Evolutionary conservation across 306 rosid species (phyloP).

Genomic region (Purshia tridentata): DNA sequence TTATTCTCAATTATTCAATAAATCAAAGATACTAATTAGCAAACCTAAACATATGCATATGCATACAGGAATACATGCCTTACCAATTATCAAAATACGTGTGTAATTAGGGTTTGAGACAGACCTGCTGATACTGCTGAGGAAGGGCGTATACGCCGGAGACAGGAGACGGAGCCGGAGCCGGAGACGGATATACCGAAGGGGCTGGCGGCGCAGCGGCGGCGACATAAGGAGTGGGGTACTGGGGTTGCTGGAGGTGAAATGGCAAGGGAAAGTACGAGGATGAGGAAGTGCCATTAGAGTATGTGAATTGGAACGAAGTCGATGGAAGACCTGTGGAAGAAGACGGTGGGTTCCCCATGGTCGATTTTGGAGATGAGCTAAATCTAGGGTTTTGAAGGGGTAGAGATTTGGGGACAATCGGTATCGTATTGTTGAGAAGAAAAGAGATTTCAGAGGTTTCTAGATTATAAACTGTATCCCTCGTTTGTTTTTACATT

Average conservation of each 20-base stretch:
- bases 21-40: background rate
- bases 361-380: slow-evolving; percentile 21
- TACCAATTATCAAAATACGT: background rate
- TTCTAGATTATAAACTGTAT: background rate
- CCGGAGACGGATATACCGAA: slow-evolving; percentile 34
- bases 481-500: background rate
- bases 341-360: slow-evolving; percentile 57
- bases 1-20: background rate
- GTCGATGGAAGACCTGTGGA: slow-evolving; percentile 28
- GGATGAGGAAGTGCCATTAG: slow-evolving; percentile 51
- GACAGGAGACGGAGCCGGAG: slow-evolving; percentile 44
- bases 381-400: slow-evolving; percentile 11
- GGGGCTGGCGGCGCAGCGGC: slow-evolving; percentile 28
- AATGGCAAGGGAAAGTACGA: slow-evolving; percentile 79
- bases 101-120: background rate
- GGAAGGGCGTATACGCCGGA: slow-evolving; percentile 55
- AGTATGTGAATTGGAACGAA: slow-evolving; percentile 54
- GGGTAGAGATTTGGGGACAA: background rate
- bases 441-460: background rate
- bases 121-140: slow-evolving; percentile 76
- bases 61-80: background rate
- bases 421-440: background rate
- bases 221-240: slow-evolving; percentile 51
- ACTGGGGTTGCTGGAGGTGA: slow-evolving; percentile 79
- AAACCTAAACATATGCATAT: background rate